phyloP scores from a whole-genome alignment of 805 yeast species.

The Spathaspora passalidarum region DNA sequence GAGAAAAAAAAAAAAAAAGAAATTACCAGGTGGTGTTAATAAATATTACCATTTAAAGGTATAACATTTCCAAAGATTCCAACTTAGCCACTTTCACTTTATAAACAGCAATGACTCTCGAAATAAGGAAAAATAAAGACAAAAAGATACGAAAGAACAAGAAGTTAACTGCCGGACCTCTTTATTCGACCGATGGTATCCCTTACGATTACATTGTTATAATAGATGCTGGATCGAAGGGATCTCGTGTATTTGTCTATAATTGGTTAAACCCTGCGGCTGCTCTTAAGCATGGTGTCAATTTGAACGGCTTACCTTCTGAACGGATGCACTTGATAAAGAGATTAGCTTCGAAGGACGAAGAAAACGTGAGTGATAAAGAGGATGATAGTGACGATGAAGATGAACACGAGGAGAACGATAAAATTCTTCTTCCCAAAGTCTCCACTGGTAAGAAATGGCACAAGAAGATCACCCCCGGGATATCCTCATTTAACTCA shows the following conservation, averaged over 20 bases:
- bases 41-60: too few species aligned
- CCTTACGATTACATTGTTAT: constrained; percentile 61
- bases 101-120: not conserved
- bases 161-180: constrained; percentile 24
- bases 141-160: constrained; percentile 9
- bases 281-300: constrained; percentile 21
- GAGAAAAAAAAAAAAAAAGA: too few species aligned
- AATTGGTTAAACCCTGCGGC: constrained; percentile 46
- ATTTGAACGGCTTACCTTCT: constrained; percentile 10
- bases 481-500: constrained; percentile 49
- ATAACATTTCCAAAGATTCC: too few species aligned
- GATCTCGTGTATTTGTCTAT: constrained; percentile 60
- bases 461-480: constrained; percentile 54
- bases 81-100: too few species aligned
- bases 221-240: constrained; percentile 66
- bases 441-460: constrained; percentile 39
- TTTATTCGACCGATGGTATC: constrained; percentile 37
- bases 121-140: constrained; percentile 2
- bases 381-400: constrained; percentile 15
- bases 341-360: constrained; percentile 10
- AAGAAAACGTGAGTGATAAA: constrained; percentile 4
- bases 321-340: constrained; percentile 6
- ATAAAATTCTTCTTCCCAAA: constrained; percentile 22
- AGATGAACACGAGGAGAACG: constrained; percentile 8
- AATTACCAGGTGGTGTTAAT: too few species aligned